Conservation (phyloP, 805 yeast genomes). For the Osmozyma mogii region DNA sequence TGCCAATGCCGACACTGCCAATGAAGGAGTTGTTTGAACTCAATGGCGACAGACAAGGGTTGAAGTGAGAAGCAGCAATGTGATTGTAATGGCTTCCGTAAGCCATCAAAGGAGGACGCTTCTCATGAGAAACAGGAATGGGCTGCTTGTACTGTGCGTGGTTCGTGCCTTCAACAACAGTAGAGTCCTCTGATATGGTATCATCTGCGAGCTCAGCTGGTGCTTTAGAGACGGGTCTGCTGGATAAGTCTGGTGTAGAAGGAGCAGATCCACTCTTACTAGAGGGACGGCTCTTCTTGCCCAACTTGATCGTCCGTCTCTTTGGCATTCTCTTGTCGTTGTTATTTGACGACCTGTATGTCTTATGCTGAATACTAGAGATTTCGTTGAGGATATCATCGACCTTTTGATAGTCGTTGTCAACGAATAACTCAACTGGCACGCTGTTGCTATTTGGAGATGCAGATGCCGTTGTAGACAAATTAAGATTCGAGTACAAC, state of each 20-base stretch:
- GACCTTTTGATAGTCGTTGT: conserved; percentile 21
- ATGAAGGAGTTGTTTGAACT: conserved; percentile 16
- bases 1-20: conserved; percentile 35
- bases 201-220: too few species aligned
- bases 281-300: too few species aligned
- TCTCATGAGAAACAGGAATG: too few species aligned
- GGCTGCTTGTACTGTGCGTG: too few species aligned
- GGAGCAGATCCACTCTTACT: too few species aligned
- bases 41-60: conserved; percentile 14
- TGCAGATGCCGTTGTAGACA: conserved; percentile 17
- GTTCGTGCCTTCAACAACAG: too few species aligned
- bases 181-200: too few species aligned
- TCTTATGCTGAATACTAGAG: conserved; percentile 38
- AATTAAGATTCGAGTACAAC: conserved; percentile 27
- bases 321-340: conserved; percentile 16
- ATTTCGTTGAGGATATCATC: conserved; percentile 33
- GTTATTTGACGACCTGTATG: conserved; percentile 26
- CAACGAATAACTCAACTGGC: conserved; percentile 29
- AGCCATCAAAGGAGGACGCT: too few species aligned
- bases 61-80: conserved; percentile 12
- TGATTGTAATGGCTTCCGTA: too few species aligned
- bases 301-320: conserved; percentile 33
- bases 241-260: too few species aligned
- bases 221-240: too few species aligned
- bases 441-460: conserved; percentile 24